Percentiles rank a stretch among this genome's conserved stretches.
These are phyloP conservation scores for Botrytis hyacinthi DNA, from an alignment of 2,329 filamentous ascomycete species.

Conservation along the genomic window DNA sequence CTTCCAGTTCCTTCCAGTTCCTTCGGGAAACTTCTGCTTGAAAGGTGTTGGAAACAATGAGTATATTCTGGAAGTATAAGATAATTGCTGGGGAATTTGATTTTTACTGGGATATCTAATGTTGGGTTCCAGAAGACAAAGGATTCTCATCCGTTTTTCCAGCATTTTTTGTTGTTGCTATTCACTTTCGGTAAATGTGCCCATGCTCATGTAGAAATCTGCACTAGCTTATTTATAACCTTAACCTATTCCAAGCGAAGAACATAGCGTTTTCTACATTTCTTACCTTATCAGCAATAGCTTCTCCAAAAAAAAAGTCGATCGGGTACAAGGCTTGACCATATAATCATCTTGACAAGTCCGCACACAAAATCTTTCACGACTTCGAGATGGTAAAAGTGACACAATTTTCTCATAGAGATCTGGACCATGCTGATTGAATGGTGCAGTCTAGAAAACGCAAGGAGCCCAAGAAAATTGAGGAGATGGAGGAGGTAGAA, in stretches of 20 bases:
- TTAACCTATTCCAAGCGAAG: no score
- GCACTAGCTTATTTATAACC: background rate
- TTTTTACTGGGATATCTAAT: background rate
- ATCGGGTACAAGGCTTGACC: background rate
- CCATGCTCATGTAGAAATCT: background rate
- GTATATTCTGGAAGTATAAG: background rate
- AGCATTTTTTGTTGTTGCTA: background rate
- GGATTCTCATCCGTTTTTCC: background rate
- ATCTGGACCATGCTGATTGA: background rate
- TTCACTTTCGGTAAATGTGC: background rate
- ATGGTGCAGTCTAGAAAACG: background rate
- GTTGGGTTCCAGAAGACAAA: background rate
- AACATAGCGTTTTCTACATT: background rate
- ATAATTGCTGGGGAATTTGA: background rate
- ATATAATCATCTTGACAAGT: background rate
- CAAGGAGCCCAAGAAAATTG: background rate
- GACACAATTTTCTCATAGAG: background rate
- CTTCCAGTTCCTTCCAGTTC: background rate
- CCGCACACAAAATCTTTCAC: background rate
- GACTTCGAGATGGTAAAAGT: background rate
- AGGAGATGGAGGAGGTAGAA: background rate
- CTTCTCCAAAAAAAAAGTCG: background rate
- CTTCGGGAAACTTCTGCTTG: background rate
- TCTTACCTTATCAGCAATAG: background rate
- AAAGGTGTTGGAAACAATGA: background rate